Base-by-base conservation (phyloP, 2,329 filamentous ascomycete genomes). In the Myriosclerotinia scirpicola region DNA sequence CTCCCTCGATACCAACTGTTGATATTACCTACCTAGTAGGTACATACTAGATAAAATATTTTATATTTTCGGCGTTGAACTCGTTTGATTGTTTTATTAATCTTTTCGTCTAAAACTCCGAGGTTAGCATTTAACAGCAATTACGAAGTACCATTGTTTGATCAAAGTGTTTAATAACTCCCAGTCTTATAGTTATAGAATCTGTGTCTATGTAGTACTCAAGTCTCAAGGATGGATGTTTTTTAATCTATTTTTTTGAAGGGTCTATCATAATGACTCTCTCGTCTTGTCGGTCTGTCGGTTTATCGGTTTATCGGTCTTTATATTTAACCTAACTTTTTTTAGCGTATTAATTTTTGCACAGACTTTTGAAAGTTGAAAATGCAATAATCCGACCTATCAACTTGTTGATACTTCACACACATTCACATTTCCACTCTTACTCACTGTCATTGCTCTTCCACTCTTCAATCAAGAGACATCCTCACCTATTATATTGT, bases 401-500 rank as follows among this genome's bases (percentile, higher is more conserved):
- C 56, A 60, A 60, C 20, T 8, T 0, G n/a, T 17, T 17, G 6
- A 60, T 26, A 11, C n/a, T 46, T 15, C n/a, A 44, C 55, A 60
- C 30, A 40, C 22, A 17, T 26, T 40, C 22, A 46, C n/a, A 36
- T 38, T 40, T 38, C 58, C 30, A 50, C 56, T 38, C 56, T 26
- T 26, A 26, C 26, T 26, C 30, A 59, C 42, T 22, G 42, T 26
- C 54, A 9, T 58, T 42, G 26, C 26, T 26, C 26, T 26, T 44
- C 58, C 58, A 60, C 58, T 50, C 58, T 60, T 60, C 58, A 17
- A 60, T 22, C n/a, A 56, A 22, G 22, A 42, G 11, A 46, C 30
- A 48, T 59, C 12, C 30, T 50, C 56, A 60, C 58, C 30, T 38
- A 26, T 50, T 20, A 50, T 38, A 61, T 61, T n/a, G 44, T 61